Evolutionary conservation across 192 early-diverging fungal genomes (phyloP), one percentile per base, ranked within the genome.

Genomic region (Coemansia sp.): DNA sequence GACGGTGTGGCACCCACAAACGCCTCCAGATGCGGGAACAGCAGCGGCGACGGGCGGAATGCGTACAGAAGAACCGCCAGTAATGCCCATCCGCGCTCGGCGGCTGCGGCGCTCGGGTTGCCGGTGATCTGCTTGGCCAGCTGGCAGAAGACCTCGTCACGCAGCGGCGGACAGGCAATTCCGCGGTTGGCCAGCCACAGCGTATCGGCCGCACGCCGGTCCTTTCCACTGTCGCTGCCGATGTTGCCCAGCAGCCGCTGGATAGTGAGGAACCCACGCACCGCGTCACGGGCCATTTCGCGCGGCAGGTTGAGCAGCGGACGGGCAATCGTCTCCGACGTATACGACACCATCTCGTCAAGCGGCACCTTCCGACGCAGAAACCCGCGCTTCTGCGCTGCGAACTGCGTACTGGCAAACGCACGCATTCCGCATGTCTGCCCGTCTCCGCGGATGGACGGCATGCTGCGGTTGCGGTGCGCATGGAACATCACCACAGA

Each of bases 71-170:
- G 70, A 48, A 94, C 91, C 57, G 87, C 88, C 60, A 96, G 76
- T 53, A 98, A 76, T 65, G 89, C 78, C 96, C 96, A 98, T 19
- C 95, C 96, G 63, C 91, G 87, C 77, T 86, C 85, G 19, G 88
- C 84, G 42, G 90, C 75, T 2, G 40, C 52, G 6, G 71, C 38
- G 50, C 76, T 83, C 13, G 94, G 94, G 61, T 95, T 94, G 18
- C 89, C 77, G 8, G 87, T 89, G 41, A 94, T 69, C 67, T 95
- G 94, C 75, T 96, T 96, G 84, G 92, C 94, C 23, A 97, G 73
- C 85, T 97, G 95, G 47, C 95, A 94, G 68, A 93, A 95, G 53
- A 96, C 92, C 74, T 99, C 97, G 72, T 99, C 97, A 40, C 95
- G 86, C 72, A 99, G 76, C 39, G 87, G 84, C 38, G 88, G 91